Conservation (phyloP, 352 stramenopile species). For the Phytopythium cucurbitacearum region DNA sequence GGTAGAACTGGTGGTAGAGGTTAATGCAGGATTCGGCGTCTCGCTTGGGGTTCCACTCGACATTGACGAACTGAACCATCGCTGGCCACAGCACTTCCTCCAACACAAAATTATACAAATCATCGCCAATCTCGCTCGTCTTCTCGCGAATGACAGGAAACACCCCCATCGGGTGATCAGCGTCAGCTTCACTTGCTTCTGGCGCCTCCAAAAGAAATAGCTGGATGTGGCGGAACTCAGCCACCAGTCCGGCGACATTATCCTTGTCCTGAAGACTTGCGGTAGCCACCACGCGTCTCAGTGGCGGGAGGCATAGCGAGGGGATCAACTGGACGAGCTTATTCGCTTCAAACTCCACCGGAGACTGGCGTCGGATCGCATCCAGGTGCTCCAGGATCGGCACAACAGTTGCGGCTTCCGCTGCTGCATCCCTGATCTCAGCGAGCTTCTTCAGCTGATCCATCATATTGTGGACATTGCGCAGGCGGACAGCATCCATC, state of each 20-base stretch:
- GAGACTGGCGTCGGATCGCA: conserved; percentile 38
- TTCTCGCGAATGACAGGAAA: conserved; percentile 72
- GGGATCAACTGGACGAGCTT: conserved; percentile 67
- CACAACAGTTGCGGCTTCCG: conserved; percentile 36
- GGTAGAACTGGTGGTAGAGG: conserved; percentile 41
- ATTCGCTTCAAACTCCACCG: conserved; percentile 70
- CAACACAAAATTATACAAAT: conserved; percentile 76
- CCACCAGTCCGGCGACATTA: conserved; percentile 17
- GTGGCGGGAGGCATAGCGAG: conserved; percentile 54
- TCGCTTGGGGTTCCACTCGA: conserved; percentile 49
- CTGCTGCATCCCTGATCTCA: conserved; percentile 17
- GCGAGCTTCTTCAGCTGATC: conserved; percentile 38
- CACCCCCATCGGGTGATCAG: conserved; percentile 17
- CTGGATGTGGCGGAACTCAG: conserved; percentile 55
- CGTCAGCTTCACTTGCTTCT: conserved; percentile 5
- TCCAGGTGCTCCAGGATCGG: conserved; percentile 37
- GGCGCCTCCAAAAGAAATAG: conserved; percentile 52
- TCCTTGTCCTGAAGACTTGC: conserved; percentile 34
- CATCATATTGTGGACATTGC: conserved; percentile 44
- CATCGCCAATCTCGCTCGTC: conserved; percentile 40
- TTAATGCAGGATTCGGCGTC: conserved; percentile 33
- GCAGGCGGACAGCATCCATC: conserved; percentile 48
- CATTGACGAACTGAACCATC: conserved; percentile 61
- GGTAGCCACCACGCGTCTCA: conserved; percentile 44
- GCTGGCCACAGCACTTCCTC: conserved; percentile 73